phyloP scores from a whole-genome alignment of 148 eudicot genomes.

The Chenopodium suecicum region DNA sequence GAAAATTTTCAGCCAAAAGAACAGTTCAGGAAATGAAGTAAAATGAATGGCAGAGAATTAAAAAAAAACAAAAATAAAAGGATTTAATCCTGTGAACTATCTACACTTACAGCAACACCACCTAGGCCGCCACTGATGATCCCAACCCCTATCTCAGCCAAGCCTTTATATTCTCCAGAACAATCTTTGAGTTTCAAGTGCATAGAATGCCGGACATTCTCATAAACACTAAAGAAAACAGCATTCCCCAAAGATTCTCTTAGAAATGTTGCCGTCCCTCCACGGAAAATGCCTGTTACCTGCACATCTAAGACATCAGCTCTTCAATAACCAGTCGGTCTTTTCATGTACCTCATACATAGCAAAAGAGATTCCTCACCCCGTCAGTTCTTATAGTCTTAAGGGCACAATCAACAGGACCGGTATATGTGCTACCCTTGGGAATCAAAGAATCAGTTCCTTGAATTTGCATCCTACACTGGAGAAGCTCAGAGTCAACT shows the following conservation, averaged over 20 bases:
- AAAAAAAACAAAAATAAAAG: neutral
- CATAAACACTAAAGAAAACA: constrained; percentile 77
- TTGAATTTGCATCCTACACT: constrained; percentile 99
- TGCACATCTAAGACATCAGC: constrained; percentile 41
- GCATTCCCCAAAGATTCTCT: constrained; percentile 88
- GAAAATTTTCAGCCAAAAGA: constrained; percentile 11
- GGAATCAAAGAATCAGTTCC: constrained; percentile 78
- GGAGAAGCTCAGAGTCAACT: constrained; percentile 46
- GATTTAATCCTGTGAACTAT: neutral
- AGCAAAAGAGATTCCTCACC: constrained; percentile 40
- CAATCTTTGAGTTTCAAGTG: constrained; percentile 51
- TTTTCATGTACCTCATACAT: constrained; percentile 9
- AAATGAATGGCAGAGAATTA: neutral
- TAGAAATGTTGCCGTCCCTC: constrained; percentile 73
- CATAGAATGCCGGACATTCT: constrained; percentile 65
- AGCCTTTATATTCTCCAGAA: constrained; percentile 35
- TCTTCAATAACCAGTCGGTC: constrained; percentile 1
- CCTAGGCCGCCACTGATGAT: constrained; percentile 85
- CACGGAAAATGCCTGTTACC: constrained; percentile 84
- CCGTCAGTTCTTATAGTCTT: constrained; percentile 75
- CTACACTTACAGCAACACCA: constrained; percentile 74
- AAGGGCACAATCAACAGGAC: constrained; percentile 76
- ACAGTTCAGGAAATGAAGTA: constrained; percentile 7
- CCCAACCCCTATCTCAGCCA: constrained; percentile 79
- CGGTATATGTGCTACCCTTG: constrained; percentile 45